Evolutionary conservation across 2,329 filamentous ascomycete species (phyloP), one percentile per base, ranked within the genome.

Genomic region (Proliferodiscus dingleyae): DNA sequence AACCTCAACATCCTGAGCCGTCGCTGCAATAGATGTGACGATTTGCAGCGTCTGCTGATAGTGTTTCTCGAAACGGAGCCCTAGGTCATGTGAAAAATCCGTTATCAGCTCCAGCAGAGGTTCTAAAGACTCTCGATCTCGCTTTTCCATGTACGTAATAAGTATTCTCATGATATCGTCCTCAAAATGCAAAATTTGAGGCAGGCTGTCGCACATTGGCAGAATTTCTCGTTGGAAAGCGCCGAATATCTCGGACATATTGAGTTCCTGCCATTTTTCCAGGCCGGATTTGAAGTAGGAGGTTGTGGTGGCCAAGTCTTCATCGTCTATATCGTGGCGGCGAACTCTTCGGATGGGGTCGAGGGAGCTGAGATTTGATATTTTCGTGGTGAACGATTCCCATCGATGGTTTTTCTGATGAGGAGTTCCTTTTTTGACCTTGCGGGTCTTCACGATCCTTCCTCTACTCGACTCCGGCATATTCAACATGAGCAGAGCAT

Each of bases 51-150:
- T 81, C 41, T 78, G 76, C 37, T 81, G 76, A 64, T 95, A 97
- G 65, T 95, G 82, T 61, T 86, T 88, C 67, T 96, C 90, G 61
- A 98, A 98, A 38, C 83, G 77, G 15, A 77, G 75, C 41, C 91
- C 91, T 45, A 98, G 68, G 61, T 98, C 94, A 64, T 94, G 89
- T n/a, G 93, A 90, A 62, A 98, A 90, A 32, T 93, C 89, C 10
- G 89, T 87, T 48, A 96, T 68, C n/a, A 98, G 78, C 54, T 87
- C 87, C 47, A 98, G 71, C 32, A 98, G 70, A 8, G 93, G 87
- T 62, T 98, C 90, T 49, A 96, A 71, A 2, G 87, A 84, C 58
- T 91, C 78, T 52, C 81, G 80, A 58, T 96, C 89, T 50, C 84
- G 83, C 58, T 79, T 79, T 43, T 82, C 79, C 50, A 97, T 90